phyloP scores from a whole-genome alignment of 176 grass and related monocot species.

The Oryza nivara region DNA sequence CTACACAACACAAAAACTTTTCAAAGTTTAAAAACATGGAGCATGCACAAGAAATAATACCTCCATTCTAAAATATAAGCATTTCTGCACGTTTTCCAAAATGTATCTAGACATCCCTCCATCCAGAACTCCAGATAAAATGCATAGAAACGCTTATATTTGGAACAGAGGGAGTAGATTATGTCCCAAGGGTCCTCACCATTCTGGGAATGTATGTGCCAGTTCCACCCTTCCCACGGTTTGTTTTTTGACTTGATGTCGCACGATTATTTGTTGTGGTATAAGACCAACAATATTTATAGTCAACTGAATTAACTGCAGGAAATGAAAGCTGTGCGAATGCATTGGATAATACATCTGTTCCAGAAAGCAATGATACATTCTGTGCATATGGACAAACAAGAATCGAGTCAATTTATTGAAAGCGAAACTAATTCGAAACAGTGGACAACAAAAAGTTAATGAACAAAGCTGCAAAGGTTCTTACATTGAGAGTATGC shows the following conservation, averaged over 20 bases:
- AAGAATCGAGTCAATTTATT: conserved; percentile 15
- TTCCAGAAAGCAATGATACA: conserved; percentile 7
- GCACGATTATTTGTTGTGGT: not conserved
- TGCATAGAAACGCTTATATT: too few relatives aligned
- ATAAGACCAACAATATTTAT: not conserved
- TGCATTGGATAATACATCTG: conserved; percentile 18
- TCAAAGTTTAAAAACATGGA: not conserved
- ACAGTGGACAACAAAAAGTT: conserved; percentile 17
- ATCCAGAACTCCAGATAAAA: too few relatives aligned
- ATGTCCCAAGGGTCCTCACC: conserved; percentile 25
- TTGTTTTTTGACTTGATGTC: too few relatives aligned
- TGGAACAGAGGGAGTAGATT: not conserved
- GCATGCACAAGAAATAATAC: not conserved
- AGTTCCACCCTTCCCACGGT: conserved; percentile 27
- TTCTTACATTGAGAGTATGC: conserved; percentile 51
- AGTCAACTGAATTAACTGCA: not conserved
- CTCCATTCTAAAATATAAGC: too few relatives aligned
- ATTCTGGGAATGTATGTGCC: conserved; percentile 57
- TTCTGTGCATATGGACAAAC: conserved; percentile 1
- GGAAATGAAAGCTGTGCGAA: not conserved
- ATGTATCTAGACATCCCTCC: too few relatives aligned
- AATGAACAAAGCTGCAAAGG: not conserved
- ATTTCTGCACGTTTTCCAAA: too few relatives aligned
- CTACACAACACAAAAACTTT: not conserved
- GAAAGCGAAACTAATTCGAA: not conserved